phyloP scores from a whole-genome alignment of 805 yeast genomes.

The Metschnikowia proteae region DNA sequence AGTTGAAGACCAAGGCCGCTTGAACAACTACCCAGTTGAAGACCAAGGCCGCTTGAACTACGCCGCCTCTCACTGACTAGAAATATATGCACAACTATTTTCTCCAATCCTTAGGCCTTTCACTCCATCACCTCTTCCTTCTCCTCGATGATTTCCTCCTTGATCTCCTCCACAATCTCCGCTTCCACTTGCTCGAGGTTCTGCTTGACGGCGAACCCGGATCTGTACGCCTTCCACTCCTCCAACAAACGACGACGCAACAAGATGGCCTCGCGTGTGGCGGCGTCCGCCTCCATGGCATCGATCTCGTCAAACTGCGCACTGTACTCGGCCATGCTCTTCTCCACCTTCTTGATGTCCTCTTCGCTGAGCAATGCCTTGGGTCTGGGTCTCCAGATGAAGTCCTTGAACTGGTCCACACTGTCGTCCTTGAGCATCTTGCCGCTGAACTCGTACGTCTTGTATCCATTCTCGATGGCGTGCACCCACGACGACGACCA shows the following conservation, averaged over 20 bases:
- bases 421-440: slow-evolving; percentile 67
- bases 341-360: slow-evolving; percentile 85
- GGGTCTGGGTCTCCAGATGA: slow-evolving; percentile 98
- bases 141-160: slow-evolving; percentile 48
- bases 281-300: slow-evolving; percentile 93
- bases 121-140: slow-evolving; percentile 64
- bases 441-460: slow-evolving; percentile 82
- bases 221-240: slow-evolving; percentile 84
- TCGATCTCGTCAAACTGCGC: slow-evolving; percentile 93
- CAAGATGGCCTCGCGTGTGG: slow-evolving; percentile 83
- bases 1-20: slow-evolving; percentile 65
- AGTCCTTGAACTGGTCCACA: slow-evolving; percentile 79
- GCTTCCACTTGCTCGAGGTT: slow-evolving; percentile 49
- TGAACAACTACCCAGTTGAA: not conserved
- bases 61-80: no score
- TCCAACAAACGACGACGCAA: slow-evolving; percentile 75
- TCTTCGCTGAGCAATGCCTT: slow-evolving; percentile 66
- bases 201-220: slow-evolving; percentile 27
- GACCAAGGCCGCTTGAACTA: no score
- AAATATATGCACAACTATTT: no score
- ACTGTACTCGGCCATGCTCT: slow-evolving; percentile 82
- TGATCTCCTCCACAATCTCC: slow-evolving; percentile 54
- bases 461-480: slow-evolving; percentile 86
- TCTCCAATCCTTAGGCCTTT: not conserved
- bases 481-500: slow-evolving; percentile 88